Evolutionary conservation across 345 rosid species (phyloP).

Genomic region (Gossypium herbaceum): DNA sequence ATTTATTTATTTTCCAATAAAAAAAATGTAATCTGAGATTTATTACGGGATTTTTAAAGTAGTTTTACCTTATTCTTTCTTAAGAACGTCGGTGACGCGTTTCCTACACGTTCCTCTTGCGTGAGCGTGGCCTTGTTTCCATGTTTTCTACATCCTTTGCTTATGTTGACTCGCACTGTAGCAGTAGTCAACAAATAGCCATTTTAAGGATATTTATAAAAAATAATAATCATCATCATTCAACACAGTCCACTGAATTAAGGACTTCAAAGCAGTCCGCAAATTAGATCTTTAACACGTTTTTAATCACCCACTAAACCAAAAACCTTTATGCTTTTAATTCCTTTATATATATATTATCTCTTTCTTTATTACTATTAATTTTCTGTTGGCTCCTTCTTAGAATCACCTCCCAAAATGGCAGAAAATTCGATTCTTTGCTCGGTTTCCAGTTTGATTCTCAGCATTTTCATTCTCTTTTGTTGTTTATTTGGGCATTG

Average conservation of each 20-base stretch:
- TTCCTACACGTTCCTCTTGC: neutral
- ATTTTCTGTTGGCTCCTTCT: neutral
- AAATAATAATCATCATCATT: neutral
- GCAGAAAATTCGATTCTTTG: constrained; percentile 33
- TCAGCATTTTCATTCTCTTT: constrained; percentile 21
- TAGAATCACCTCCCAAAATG: constrained; percentile 23
- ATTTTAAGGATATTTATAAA: neutral
- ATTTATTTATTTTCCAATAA: no score
- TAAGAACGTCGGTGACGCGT: neutral
- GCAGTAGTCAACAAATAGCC: neutral
- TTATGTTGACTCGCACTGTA: neutral
- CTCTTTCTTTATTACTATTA: neutral
- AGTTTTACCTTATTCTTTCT: no score
- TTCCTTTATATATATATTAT: neutral
- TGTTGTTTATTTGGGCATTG: constrained; percentile 23
- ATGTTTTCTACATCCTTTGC: neutral
- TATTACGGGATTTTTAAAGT: no score
- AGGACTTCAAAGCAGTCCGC: neutral
- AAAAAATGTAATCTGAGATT: no score
- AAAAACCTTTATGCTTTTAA: constrained; percentile 6
- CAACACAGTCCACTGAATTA: neutral
- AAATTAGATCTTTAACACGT: neutral
- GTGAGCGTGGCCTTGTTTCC: neutral
- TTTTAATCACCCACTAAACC: neutral
- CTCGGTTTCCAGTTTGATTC: constrained; percentile 24